phyloP scores from a whole-genome alignment of 73 alveolate species.

The Symbiodinium pilosum region DNA sequence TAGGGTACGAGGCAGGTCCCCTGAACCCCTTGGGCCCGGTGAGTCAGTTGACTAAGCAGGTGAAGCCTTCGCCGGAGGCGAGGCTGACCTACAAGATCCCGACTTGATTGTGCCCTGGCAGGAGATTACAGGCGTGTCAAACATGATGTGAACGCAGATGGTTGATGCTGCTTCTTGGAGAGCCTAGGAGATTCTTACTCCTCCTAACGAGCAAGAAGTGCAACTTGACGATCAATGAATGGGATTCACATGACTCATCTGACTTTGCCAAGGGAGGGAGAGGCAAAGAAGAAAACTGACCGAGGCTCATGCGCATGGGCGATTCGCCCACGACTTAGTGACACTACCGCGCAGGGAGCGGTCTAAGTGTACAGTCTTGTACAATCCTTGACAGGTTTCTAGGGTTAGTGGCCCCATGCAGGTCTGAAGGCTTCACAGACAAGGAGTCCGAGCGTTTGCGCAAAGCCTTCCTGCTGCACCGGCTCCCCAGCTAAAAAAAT shows the following conservation, averaged over 20 bases:
- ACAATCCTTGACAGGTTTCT: not conserved
- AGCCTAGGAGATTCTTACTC: constrained; percentile 45
- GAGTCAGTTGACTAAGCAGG: not conserved
- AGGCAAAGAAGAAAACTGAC: too few species aligned
- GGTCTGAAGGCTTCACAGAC: constrained; percentile 65
- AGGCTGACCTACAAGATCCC: constrained; percentile 48
- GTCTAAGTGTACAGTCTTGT: not conserved
- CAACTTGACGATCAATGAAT: not conserved
- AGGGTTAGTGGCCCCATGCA: not conserved
- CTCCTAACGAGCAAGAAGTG: constrained; percentile 64
- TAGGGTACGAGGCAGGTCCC: not conserved
- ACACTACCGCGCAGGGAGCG: not conserved
- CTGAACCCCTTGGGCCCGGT: too few species aligned
- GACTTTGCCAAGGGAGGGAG: too few species aligned
- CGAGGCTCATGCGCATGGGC: constrained; percentile 13
- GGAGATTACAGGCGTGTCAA: not conserved
- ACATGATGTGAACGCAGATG: not conserved
- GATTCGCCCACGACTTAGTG: constrained; percentile 16
- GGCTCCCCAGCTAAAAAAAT: not conserved
- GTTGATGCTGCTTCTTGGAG: not conserved
- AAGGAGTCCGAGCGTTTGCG: constrained; percentile 47
- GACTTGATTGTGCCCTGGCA: constrained; percentile 31
- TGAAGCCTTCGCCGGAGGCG: not conserved
- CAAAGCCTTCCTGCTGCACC: constrained; percentile 56
- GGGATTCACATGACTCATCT: not conserved